phyloP scores from a whole-genome alignment of 2,329 filamentous ascomycete species.

The Paecilomyces sp. region DNA sequence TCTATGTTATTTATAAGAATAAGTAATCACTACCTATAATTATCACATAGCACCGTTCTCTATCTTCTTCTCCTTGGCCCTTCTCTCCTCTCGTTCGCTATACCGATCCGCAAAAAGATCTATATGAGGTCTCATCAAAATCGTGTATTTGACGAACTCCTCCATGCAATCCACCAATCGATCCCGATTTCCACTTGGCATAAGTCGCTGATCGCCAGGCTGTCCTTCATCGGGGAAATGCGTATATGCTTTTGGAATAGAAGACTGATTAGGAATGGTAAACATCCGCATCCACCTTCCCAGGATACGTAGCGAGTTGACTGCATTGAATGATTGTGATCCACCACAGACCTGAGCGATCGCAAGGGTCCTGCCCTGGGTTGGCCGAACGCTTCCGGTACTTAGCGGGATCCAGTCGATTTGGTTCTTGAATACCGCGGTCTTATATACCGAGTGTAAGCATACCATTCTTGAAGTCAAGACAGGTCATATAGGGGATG shows the following conservation, averaged over 20 bases:
- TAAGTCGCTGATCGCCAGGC: conserved; percentile 43
- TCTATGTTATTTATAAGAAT: no score
- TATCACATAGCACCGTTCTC: neutral
- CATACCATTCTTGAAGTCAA: neutral
- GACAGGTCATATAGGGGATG: neutral
- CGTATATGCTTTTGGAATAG: conserved; percentile 56
- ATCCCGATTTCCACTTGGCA: conserved; percentile 51
- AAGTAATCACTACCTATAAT: no score
- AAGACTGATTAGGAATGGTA: conserved; percentile 59
- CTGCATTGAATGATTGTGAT: conserved; percentile 60
- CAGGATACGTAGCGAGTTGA: conserved; percentile 58
- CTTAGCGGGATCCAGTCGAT: conserved; percentile 63
- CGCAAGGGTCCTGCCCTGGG: conserved; percentile 57
- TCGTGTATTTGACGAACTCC: conserved; percentile 63
- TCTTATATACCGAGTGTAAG: conserved; percentile 30
- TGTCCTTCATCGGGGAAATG: conserved; percentile 50
- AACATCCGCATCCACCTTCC: conserved; percentile 68
- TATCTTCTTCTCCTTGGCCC: conserved; percentile 13
- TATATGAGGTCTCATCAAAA: conserved; percentile 57
- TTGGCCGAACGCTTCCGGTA: conserved; percentile 56
- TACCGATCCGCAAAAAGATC: conserved; percentile 56
- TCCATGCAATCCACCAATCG: conserved; percentile 61
- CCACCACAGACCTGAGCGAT: conserved; percentile 59
- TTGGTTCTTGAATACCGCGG: conserved; percentile 62
- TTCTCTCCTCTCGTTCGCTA: conserved; percentile 47